Percentiles rank a stretch among this genome's conserved stretches.
These are phyloP conservation scores for Primulina tabacum DNA, from an alignment of 257 asterid genomes.

Conservation along the genomic window DNA sequence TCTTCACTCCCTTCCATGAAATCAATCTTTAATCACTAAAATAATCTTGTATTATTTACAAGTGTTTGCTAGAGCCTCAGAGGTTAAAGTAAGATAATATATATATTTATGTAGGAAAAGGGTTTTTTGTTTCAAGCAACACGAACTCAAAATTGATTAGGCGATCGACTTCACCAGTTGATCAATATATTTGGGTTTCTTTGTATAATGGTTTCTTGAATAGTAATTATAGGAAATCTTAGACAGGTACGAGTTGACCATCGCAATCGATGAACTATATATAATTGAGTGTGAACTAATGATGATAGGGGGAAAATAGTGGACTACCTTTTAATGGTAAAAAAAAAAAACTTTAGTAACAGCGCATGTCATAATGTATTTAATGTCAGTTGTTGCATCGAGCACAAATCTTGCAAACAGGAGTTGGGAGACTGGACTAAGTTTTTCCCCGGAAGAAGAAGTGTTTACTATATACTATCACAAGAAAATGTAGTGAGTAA, in stretches of 20 bases:
- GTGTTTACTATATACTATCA: not conserved
- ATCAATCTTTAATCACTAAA: not conserved
- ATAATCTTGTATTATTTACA: not conserved
- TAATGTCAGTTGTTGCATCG: not conserved
- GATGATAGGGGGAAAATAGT: conserved; percentile 2
- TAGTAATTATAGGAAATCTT: conserved; percentile 24
- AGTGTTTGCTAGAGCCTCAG: not conserved
- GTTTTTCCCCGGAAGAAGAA: not conserved
- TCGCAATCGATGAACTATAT: not conserved
- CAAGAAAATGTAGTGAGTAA: not conserved
- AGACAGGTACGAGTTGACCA: conserved; percentile 24
- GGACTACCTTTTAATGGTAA: not conserved
- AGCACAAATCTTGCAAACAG: not conserved
- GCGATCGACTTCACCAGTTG: too few relatives aligned
- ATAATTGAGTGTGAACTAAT: conserved; percentile 18
- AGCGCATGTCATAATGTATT: too few relatives aligned
- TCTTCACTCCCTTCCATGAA: conserved; percentile 29
- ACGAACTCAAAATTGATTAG: too few relatives aligned
- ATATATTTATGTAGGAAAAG: not conserved
- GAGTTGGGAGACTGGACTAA: not conserved
- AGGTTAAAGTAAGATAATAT: not conserved
- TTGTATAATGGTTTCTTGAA: conserved; percentile 1
- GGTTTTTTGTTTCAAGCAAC: not conserved
- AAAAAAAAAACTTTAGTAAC: not conserved
- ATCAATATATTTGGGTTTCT: not conserved